These are phyloP conservation scores for Phialemoniopsis sp. DNA, from an alignment of 2,329 filamentous ascomycete species.

Conservation along the genomic window DNA sequence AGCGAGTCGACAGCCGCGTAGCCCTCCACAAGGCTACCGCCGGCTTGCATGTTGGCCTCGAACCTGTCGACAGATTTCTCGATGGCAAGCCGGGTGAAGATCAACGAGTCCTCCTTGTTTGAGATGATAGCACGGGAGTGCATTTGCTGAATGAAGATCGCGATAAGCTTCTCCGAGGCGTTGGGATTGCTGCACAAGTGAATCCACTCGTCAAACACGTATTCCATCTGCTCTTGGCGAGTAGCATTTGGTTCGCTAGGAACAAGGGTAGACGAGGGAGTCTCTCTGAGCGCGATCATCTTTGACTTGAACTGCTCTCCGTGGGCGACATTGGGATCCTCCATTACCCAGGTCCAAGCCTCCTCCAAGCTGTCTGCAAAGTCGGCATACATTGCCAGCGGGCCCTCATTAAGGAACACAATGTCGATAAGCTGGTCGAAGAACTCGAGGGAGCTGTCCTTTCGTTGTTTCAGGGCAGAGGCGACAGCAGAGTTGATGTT, in stretches of 20 bases:
- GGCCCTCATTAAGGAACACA: slow-evolving; percentile 72
- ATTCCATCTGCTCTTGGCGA: slow-evolving; percentile 82
- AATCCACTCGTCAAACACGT: slow-evolving; percentile 95
- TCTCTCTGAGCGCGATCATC: slow-evolving; percentile 31
- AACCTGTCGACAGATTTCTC: slow-evolving; percentile 76
- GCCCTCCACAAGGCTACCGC: slow-evolving; percentile 52
- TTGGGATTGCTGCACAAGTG: slow-evolving; percentile 75
- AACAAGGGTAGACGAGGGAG: too few relatives aligned
- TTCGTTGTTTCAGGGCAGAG: slow-evolving; percentile 66
- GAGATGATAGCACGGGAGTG: slow-evolving; percentile 70
- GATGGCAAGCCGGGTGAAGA: slow-evolving; percentile 77
- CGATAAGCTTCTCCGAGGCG: slow-evolving; percentile 65
- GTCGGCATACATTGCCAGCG: slow-evolving; percentile 76
- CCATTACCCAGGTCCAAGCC: slow-evolving; percentile 75
- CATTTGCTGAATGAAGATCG: slow-evolving; percentile 80
- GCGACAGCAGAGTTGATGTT: slow-evolving; percentile 69
- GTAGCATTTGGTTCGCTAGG: slow-evolving; percentile 23
- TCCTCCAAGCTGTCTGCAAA: slow-evolving; percentile 80
- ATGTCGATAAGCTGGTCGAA: slow-evolving; percentile 77
- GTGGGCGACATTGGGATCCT: slow-evolving; percentile 60
- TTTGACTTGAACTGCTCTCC: slow-evolving; percentile 70
- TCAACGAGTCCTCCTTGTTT: slow-evolving; percentile 69
- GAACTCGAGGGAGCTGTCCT: slow-evolving; percentile 70
- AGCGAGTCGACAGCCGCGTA: slow-evolving; percentile 72
- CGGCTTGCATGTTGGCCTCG: slow-evolving; percentile 64